These are phyloP conservation scores for Protomyces gravidus DNA, from an alignment of 1,139 yeast species.

Conservation along the genomic window DNA sequence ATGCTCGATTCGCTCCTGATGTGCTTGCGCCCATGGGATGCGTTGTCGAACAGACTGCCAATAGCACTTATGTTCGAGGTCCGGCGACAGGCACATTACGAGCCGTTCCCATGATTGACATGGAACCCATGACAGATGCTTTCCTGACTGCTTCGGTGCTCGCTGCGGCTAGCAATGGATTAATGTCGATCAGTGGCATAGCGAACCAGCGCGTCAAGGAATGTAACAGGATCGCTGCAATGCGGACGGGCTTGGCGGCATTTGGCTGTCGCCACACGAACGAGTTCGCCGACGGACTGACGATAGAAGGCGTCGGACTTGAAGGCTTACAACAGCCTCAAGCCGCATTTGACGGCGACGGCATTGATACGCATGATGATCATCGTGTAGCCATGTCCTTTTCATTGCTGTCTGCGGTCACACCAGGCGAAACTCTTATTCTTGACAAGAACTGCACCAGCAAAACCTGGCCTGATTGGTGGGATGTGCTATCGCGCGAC, in stretches of 20 bases:
- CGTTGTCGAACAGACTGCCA: conserved; percentile 69
- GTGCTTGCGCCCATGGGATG: conserved; percentile 96
- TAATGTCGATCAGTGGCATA: conserved; percentile 66
- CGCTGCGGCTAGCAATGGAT: conserved; percentile 74
- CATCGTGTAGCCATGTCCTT: conserved; percentile 99
- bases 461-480: conserved; percentile 99
- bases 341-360: conserved; percentile 38
- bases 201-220: conserved; percentile 98
- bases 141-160: conserved; percentile 94
- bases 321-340: conserved; percentile 44
- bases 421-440: conserved; percentile 57
- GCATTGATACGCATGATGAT: conserved; percentile 80
- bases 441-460: conserved; percentile 89
- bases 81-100: conserved; percentile 65
- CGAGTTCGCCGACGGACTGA: conserved; percentile 90
- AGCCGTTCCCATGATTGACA: conserved; percentile 74
- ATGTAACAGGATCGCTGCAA: conserved; percentile 92
- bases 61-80: conserved; percentile 88
- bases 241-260: conserved; percentile 80
- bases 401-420: conserved; percentile 67
- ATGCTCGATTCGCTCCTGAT: conserved; percentile 92
- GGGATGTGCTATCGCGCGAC: conserved; percentile 79
- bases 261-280: conserved; percentile 74
- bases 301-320: conserved; percentile 56
- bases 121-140: conserved; percentile 99